Evolutionary conservation across 2,329 filamentous ascomycete genomes (phyloP).

Genomic region (Fusarium sp.): DNA sequence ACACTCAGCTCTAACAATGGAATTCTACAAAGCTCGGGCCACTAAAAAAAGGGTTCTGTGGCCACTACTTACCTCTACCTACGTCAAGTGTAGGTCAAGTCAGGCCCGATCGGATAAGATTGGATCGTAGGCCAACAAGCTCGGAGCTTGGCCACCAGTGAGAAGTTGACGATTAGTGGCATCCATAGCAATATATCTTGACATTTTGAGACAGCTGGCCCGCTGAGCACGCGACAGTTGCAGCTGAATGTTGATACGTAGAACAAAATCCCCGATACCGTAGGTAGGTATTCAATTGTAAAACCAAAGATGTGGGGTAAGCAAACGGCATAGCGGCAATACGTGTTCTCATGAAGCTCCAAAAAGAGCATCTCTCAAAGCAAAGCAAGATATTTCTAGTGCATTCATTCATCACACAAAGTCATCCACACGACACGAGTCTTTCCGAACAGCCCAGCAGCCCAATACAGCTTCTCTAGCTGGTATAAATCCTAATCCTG

Average conservation of each 20-base stretch:
- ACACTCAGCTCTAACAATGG: not conserved
- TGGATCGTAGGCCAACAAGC: slow-evolving; percentile 14
- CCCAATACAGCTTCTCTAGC: slow-evolving; percentile 15
- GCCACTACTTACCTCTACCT: slow-evolving; percentile 20
- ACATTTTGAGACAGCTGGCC: not conserved
- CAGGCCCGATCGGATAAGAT: slow-evolving; percentile 23
- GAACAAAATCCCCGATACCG: not conserved
- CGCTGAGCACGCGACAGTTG: slow-evolving; percentile 14
- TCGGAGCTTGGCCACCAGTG: slow-evolving; percentile 30
- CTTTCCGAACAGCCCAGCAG: slow-evolving; percentile 14
- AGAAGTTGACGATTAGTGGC: slow-evolving; percentile 6
- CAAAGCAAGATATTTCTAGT: slow-evolving; percentile 27
- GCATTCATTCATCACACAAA: slow-evolving; percentile 37
- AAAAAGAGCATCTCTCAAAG: slow-evolving; percentile 40
- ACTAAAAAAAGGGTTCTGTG: slow-evolving; percentile 34
- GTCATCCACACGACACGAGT: slow-evolving; percentile 31
- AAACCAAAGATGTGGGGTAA: slow-evolving; percentile 26
- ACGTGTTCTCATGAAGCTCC: slow-evolving; percentile 42
- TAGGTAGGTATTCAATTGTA: not conserved
- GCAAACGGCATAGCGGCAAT: slow-evolving; percentile 29
- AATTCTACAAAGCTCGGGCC: slow-evolving; percentile 22
- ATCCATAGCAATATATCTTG: not conserved
- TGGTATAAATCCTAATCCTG: slow-evolving; percentile 2
- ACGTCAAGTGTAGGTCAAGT: slow-evolving; percentile 11
- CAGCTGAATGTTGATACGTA: not conserved